A percentile compares a stretch with the other conserved stretches of the same genome.
phyloP scores from a whole-genome alignment of 1,284 basidiomycete genomes.

The Hymenochaete sp. region DNA sequence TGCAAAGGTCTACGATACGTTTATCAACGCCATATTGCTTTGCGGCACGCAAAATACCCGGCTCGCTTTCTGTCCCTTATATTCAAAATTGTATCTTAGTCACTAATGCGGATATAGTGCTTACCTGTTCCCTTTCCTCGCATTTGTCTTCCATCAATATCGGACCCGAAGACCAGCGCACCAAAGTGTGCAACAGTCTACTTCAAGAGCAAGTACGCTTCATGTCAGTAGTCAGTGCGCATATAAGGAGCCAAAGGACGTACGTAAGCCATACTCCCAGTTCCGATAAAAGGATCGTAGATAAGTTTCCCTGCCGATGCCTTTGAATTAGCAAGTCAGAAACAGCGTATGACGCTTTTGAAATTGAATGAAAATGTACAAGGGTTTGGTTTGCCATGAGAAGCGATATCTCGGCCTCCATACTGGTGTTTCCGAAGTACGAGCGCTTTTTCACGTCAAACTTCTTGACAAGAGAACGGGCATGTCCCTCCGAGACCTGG shows the following conservation, averaged over 20 bases:
- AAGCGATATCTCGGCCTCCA: slow-evolving; percentile 94
- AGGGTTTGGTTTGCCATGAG: slow-evolving; percentile 95
- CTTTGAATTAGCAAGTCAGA: slow-evolving; percentile 31
- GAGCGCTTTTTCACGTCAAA: slow-evolving; percentile 87
- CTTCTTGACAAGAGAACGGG: slow-evolving; percentile 55
- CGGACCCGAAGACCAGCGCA: slow-evolving; percentile 81
- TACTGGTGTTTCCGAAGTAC: slow-evolving; percentile 95
- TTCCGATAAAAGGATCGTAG: slow-evolving; percentile 96
- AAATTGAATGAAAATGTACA: slow-evolving; percentile 32
- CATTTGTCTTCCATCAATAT: slow-evolving; percentile 97
- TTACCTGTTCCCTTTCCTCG: slow-evolving; percentile 66
- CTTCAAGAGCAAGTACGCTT: background rate
- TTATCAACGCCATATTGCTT: slow-evolving; percentile 75
- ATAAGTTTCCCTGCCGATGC: slow-evolving; percentile 82
- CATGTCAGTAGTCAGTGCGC: background rate
- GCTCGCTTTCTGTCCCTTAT: slow-evolving; percentile 31
- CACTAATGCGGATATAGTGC: background rate
- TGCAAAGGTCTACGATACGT: slow-evolving; percentile 77
- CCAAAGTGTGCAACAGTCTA: slow-evolving; percentile 85
- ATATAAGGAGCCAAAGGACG: slow-evolving; percentile 22
- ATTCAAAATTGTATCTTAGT: too few species aligned
- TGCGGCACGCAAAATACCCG: slow-evolving; percentile 77
- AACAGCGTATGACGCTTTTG: slow-evolving; percentile 1
- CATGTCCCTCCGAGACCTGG: slow-evolving; percentile 66
- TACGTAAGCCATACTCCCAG: slow-evolving; percentile 92